phyloP scores from a whole-genome alignment of 768 basidiomycete species.

The Calocybe indica region DNA sequence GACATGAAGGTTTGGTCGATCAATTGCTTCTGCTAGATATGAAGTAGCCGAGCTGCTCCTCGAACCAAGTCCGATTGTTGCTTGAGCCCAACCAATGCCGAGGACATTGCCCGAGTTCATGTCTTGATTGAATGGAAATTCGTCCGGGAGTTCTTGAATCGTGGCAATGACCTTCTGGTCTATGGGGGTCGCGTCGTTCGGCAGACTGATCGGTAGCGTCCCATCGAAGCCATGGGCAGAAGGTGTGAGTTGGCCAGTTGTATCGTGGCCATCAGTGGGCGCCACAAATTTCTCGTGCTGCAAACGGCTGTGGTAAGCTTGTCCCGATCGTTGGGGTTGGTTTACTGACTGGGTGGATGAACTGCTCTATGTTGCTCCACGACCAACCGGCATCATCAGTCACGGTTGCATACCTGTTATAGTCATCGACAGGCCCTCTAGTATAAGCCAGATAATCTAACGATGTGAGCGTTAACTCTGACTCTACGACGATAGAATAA shows the following conservation, averaged over 20 bases:
- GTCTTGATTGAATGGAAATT: conserved; percentile 30
- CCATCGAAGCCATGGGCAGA: conserved; percentile 30
- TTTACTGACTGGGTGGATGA: conserved; percentile 21
- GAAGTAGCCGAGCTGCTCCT: conserved; percentile 30
- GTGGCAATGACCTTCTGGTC: conserved; percentile 29
- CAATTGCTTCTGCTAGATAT: conserved; percentile 22
- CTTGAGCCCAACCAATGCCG: conserved; percentile 28
- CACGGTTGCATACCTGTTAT: conserved; percentile 23
- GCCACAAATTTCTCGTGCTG: conserved; percentile 29
- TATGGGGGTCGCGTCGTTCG: conserved; percentile 20
- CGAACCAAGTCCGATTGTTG: conserved; percentile 22
- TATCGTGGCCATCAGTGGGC: conserved; percentile 33
- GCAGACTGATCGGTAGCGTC: conserved; percentile 23
- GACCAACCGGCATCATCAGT: conserved; percentile 30
- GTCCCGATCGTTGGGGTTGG: neutral
- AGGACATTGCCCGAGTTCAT: conserved; percentile 25
- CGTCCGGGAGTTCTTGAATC: conserved; percentile 20
- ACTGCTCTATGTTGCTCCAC: conserved; percentile 29
- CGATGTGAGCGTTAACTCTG: neutral
- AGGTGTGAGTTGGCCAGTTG: conserved; percentile 29
- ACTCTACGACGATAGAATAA: neutral
- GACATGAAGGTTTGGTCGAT: conserved; percentile 28
- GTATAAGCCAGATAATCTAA: conserved; percentile 30
- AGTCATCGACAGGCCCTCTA: conserved; percentile 29
- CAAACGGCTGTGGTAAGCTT: neutral